These are phyloP conservation scores for Priceomyces medius DNA, from an alignment of 805 yeast species.

Conservation along the genomic window DNA sequence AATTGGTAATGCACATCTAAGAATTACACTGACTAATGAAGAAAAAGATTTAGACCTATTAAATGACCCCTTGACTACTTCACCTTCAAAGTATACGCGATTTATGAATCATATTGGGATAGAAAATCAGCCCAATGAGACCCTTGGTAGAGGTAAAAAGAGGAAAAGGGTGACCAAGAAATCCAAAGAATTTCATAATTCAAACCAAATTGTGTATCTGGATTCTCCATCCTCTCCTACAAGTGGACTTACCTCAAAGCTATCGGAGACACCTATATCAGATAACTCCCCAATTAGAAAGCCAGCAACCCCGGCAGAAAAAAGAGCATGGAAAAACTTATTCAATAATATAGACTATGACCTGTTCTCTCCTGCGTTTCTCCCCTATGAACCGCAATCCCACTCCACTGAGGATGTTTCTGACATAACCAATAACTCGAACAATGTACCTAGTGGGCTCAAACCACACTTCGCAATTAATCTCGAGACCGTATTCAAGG, in stretches of 20 bases:
- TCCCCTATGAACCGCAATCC: not conserved
- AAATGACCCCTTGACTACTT: constrained; percentile 14
- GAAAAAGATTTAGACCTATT: constrained; percentile 1
- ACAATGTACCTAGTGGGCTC: not conserved
- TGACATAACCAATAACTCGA: not conserved
- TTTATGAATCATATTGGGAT: constrained; percentile 5
- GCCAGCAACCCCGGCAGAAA: constrained; percentile 5
- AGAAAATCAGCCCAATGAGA: not conserved
- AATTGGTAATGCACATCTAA: not conserved
- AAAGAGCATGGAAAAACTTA: constrained; percentile 15
- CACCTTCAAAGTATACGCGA: constrained; percentile 16
- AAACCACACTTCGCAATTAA: not conserved
- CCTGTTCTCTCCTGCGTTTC: not conserved
- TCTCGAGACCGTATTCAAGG: not conserved
- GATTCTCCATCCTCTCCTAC: not conserved
- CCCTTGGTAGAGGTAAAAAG: not conserved
- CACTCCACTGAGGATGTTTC: not conserved
- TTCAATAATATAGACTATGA: constrained; percentile 14
- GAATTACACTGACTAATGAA: not conserved
- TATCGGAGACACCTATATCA: not conserved
- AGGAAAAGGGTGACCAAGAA: constrained; percentile 1
- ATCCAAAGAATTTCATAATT: not conserved
- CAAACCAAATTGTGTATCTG: not conserved
- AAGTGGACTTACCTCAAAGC: not conserved
- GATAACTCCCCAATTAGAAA: not conserved